phyloP scores from a whole-genome alignment of 805 yeast genomes.

The Candida koratica region DNA sequence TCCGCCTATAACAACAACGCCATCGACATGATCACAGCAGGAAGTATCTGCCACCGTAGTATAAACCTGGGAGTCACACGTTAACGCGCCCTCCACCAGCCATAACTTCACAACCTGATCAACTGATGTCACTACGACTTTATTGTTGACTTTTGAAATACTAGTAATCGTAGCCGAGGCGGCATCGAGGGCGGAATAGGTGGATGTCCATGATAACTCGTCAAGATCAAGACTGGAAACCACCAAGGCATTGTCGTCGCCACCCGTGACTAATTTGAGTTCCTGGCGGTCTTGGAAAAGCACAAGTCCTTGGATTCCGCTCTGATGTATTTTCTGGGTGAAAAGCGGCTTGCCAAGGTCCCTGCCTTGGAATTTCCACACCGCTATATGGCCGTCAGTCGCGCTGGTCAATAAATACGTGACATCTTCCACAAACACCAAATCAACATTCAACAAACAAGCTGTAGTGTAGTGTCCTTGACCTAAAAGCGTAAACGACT shows the following conservation, averaged over 20 bases:
- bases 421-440: constrained; percentile 30
- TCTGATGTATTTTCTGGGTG: constrained; percentile 68
- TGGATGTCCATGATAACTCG: constrained; percentile 20
- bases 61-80: constrained; percentile 41
- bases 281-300: constrained; percentile 13
- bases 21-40: constrained; percentile 45
- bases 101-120: constrained; percentile 77
- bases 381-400: constrained; percentile 75
- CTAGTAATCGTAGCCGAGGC: constrained; percentile 88
- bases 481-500: constrained; percentile 41
- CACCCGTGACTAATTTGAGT: constrained; percentile 63
- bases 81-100: constrained; percentile 35
- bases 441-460: constrained; percentile 64
- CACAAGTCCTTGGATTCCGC: constrained; percentile 69
- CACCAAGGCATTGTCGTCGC: constrained; percentile 80
- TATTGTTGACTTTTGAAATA: constrained; percentile 32
- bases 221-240: constrained; percentile 19
- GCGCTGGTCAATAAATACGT: constrained; percentile 54
- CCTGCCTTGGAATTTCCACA: constrained; percentile 47
- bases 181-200: constrained; percentile 47
- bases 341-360: constrained; percentile 27
- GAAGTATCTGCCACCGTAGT: constrained; percentile 94
- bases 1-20: constrained; percentile 62
- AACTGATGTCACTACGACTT: constrained; percentile 61
- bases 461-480: constrained; percentile 62